phyloP scores from a whole-genome alignment of 176 grass and related monocot species.

The Rhynchospora pubera region DNA sequence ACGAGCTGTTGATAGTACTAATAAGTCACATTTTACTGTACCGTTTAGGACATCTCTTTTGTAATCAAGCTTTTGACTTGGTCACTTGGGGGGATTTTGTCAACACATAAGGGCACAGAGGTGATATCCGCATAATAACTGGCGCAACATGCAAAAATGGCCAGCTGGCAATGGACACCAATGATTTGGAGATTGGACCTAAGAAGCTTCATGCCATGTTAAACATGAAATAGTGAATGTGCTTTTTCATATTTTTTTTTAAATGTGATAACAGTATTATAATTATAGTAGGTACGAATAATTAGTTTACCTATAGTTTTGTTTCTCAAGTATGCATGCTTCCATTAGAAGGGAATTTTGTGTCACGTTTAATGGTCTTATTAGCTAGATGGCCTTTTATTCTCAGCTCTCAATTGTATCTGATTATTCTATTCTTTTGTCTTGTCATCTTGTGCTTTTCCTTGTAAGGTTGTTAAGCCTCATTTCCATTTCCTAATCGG shows the following conservation, averaged over 20 bases:
- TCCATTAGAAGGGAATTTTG: conserved; percentile 15
- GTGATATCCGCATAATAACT: not conserved
- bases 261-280: conserved; percentile 1
- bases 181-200: conserved; percentile 23
- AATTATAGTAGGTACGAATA: not conserved
- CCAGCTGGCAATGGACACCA: conserved; percentile 1
- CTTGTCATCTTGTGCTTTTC: not conserved
- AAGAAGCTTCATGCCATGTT: conserved; percentile 22
- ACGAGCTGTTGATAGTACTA: no score
- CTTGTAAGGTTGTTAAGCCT: conserved; percentile 1
- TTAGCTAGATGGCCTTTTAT: not conserved
- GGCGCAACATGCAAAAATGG: conserved; percentile 4
- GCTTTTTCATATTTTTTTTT: not conserved
- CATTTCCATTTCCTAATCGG: not conserved
- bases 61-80: not conserved
- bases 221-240: not conserved
- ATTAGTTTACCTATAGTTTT: not conserved
- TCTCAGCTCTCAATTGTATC: not conserved
- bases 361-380: conserved; percentile 4
- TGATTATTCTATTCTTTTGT: conserved; percentile 15
- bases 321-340: conserved; percentile 6
- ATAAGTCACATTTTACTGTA: not conserved
- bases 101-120: conserved; percentile 1
- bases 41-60: not conserved
- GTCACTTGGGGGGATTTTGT: not conserved